These are phyloP conservation scores for Tricholoma saponaceum DNA, from an alignment of 768 basidiomycete species.

Conservation along the genomic window DNA sequence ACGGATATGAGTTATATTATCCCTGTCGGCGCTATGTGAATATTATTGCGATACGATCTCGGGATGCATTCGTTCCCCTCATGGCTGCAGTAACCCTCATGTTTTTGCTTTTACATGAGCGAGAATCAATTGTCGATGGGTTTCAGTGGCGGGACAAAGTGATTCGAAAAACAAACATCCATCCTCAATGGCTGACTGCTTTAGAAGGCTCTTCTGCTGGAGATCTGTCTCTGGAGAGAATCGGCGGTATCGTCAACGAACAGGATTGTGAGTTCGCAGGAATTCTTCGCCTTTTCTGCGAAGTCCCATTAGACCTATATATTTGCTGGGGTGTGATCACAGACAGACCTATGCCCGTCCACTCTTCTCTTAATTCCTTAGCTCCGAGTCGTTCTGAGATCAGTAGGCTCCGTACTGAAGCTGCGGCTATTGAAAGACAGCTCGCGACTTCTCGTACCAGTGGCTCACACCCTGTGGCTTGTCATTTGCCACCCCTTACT, in stretches of 20 bases:
- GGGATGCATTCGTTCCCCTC: slow-evolving; percentile 12
- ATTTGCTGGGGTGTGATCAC: neutral
- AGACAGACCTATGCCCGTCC: neutral
- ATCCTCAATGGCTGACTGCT: too few relatives aligned
- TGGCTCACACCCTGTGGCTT: too few relatives aligned
- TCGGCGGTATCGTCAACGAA: neutral
- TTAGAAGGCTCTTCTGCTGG: too few relatives aligned
- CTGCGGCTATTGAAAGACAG: neutral
- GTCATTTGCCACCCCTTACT: too few relatives aligned
- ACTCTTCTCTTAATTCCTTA: neutral
- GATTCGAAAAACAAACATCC: neutral
- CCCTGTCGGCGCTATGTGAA: neutral
- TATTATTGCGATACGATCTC: neutral
- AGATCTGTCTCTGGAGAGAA: neutral
- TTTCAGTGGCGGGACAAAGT: neutral
- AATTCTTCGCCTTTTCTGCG: neutral
- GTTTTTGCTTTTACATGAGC: neutral
- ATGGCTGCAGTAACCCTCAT: slow-evolving; percentile 8
- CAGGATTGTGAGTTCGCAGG: neutral
- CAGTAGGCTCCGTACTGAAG: neutral
- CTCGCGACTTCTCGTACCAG: too few relatives aligned
- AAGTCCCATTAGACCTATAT: neutral
- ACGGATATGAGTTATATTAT: slow-evolving; percentile 2
- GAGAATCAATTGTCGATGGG: neutral
- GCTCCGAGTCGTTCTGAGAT: neutral